Conservation (phyloP, 345 rosid species). For the Moricandia arvensis region DNA sequence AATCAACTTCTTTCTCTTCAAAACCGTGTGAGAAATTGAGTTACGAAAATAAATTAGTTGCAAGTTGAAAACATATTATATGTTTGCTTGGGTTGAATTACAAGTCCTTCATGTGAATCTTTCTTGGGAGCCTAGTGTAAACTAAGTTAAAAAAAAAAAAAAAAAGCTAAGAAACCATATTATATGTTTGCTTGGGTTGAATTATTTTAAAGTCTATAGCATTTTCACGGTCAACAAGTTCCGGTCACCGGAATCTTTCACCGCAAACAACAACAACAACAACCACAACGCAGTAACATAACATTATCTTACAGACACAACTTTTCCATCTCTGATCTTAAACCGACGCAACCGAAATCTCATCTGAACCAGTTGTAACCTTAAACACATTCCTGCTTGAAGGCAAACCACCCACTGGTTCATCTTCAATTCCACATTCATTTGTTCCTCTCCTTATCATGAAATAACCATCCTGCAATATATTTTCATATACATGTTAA, state of each 20-base stretch:
- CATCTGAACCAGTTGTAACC: slow-evolving; percentile 41
- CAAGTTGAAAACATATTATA: too few relatives aligned
- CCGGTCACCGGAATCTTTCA: slow-evolving; percentile 18
- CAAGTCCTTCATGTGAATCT: too few relatives aligned
- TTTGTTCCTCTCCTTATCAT: slow-evolving; percentile 83
- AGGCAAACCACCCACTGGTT: slow-evolving; percentile 77
- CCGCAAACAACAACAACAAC: slow-evolving; percentile 11
- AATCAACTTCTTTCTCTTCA: too few relatives aligned
- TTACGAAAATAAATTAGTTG: too few relatives aligned
- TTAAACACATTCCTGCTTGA: slow-evolving; percentile 65
- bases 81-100: too few relatives aligned
- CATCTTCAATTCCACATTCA: slow-evolving; percentile 88
- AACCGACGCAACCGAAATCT: slow-evolving; percentile 42
- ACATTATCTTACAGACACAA: slow-evolving; percentile 10
- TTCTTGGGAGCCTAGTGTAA: neutral
- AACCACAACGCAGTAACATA: neutral
- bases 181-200: neutral
- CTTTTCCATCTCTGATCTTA: slow-evolving; percentile 22
- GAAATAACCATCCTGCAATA: slow-evolving; percentile 83
- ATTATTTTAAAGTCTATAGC: slow-evolving; percentile 15
- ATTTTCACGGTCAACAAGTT: slow-evolving; percentile 19
- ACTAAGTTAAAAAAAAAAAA: neutral
- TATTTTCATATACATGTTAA: neutral
- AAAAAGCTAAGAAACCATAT: neutral
- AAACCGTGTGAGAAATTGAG: too few relatives aligned